Evolutionary conservation across 176 grass and related monocot species (phyloP).

Genomic region (Hordeum marinum): DNA sequence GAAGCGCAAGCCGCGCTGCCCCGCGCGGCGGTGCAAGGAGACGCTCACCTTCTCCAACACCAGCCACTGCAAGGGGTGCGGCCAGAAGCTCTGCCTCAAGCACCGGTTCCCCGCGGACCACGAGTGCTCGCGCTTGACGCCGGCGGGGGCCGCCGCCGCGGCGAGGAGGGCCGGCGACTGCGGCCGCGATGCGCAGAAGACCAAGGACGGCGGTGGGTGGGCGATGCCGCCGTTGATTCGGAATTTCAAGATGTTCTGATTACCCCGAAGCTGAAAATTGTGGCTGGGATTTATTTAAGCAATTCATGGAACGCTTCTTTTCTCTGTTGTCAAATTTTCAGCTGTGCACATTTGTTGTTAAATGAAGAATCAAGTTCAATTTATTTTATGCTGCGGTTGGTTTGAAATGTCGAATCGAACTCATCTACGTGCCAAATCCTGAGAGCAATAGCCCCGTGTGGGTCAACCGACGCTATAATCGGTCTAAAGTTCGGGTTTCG

Average conservation of each 20-base stretch:
- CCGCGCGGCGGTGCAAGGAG: constrained; percentile 66
- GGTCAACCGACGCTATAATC: no score
- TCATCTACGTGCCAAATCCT: no score
- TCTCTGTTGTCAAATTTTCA: no score
- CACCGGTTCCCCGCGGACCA: constrained; percentile 69
- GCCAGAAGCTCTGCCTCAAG: constrained; percentile 54
- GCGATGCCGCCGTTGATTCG: neutral
- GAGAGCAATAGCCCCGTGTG: no score
- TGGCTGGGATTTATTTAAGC: neutral
- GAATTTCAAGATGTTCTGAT: constrained; percentile 32
- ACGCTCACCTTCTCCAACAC: constrained; percentile 69
- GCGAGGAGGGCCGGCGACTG: constrained; percentile 22
- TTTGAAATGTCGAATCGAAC: no score
- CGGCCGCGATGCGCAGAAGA: constrained; percentile 14
- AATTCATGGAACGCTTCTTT: neutral
- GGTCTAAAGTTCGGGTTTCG: no score
- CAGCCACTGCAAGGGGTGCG: constrained; percentile 44
- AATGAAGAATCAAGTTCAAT: neutral
- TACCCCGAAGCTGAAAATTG: neutral
- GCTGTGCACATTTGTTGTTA: neutral
- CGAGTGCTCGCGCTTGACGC: constrained; percentile 11
- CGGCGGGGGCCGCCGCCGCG: constrained; percentile 3
- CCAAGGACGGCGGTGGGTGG: neutral
- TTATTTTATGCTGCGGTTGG: neutral
- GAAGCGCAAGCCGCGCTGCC: constrained; percentile 61